phyloP scores from a whole-genome alignment of 2,329 filamentous ascomycete genomes.

The Pseudogymnoascus sp. region DNA sequence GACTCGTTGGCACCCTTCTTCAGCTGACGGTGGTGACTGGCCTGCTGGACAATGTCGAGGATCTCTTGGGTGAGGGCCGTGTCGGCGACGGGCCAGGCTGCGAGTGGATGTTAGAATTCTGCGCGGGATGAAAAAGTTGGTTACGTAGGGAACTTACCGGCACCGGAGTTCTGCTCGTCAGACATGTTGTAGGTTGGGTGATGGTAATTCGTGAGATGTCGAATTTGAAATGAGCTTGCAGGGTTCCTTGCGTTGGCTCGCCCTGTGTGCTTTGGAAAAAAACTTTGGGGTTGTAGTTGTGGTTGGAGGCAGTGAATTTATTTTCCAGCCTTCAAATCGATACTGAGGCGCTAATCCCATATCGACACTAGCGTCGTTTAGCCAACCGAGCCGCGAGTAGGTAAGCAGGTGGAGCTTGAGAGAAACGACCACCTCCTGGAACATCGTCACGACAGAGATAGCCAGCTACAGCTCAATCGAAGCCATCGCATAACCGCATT shows the following conservation, averaged over 20 bases:
- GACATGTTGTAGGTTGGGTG: constrained; percentile 21
- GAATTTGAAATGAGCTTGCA: constrained; percentile 25
- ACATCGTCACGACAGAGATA: constrained; percentile 4
- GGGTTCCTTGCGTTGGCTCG: constrained; percentile 56
- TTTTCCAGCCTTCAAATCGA: constrained; percentile 3
- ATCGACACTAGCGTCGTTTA: constrained; percentile 16
- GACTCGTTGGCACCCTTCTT: constrained; percentile 86
- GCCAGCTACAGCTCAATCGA: constrained; percentile 13
- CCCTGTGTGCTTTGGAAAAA: constrained; percentile 32
- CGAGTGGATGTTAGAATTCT: constrained; percentile 7
- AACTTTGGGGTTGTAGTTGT: not conserved
- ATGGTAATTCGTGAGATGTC: not conserved
- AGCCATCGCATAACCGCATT: constrained; percentile 7
- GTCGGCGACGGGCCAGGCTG: constrained; percentile 66
- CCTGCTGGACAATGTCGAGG: constrained; percentile 64
- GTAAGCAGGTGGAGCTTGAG: constrained; percentile 4
- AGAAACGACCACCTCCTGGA: constrained; percentile 3
- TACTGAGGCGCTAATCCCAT: not conserved
- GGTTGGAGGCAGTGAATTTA: constrained; percentile 1
- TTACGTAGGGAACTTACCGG: constrained; percentile 18
- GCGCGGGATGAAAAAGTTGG: not conserved
- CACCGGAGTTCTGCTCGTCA: constrained; percentile 28
- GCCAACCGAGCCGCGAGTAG: constrained; percentile 15
- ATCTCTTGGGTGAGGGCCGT: constrained; percentile 70
- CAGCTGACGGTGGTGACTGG: constrained; percentile 57